Base-by-base conservation (phyloP, 805 yeast species). In the Saturnispora kantuleensis region DNA sequence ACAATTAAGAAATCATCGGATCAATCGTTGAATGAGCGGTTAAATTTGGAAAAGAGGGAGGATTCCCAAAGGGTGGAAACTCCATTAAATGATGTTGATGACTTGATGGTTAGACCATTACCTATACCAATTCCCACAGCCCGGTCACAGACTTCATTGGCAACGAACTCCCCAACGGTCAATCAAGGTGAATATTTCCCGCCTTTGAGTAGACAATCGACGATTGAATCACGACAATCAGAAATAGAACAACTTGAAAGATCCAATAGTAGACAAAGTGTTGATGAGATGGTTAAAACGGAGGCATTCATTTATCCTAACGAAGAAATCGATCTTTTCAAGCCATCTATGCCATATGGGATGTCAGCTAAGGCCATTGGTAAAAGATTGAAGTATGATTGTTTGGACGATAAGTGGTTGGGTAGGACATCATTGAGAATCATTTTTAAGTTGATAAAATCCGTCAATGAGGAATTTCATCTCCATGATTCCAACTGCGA, bases 281-380 rank as follows among this genome's bases (percentile, higher is more conserved):
- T n/a, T 35, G 31, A 33, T 31, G 39, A 32, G 4, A 18, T 17
- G 15, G n/a, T 13, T 16, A 13, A 11, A 7, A 18, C 39, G 28
- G 40, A 45, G 15, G 40, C 40, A 2, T 26, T 32, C 9, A 31
- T 50, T 9, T 6, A 21, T 11, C 28, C 40, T 11, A 35, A 56
- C 21, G 66, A 56, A n/a, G 63, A 66, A 32, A 70, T 67, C 32
- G 57, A 76, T 41, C 53, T 65, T 32, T 31, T 37, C 15, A 58
- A 74, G 44, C 78, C 84, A 5, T 65, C 58, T 21, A 70, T 68
- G 10, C 82, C 81, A 4, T 58, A 68, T 1, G 85, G 86, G 3
- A 77, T 80, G 84, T 74, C 84, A 0, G 53, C 56, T 13, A 73
- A 67, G 41, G 78, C 81, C 1, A 70, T 68, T 38, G 73, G 75